phyloP scores from a whole-genome alignment of 371 early-diverging fungal species.

The Haplosporangium sp. region DNA sequence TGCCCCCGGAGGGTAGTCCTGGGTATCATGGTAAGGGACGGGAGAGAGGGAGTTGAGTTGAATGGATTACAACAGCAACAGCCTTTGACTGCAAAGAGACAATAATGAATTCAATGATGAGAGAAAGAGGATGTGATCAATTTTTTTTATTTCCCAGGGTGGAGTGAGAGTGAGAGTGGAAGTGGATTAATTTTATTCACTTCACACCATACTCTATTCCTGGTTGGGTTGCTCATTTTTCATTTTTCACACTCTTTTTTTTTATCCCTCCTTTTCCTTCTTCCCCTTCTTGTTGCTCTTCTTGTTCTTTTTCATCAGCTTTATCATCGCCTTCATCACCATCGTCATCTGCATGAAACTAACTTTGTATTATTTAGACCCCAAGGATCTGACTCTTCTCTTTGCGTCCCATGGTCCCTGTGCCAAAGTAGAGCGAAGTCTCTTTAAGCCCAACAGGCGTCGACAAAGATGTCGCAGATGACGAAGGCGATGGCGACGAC shows the following conservation, averaged over 20 bases:
- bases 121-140: neutral
- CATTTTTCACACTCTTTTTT: neutral
- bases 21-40: slow-evolving; percentile 14
- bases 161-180: neutral
- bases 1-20: slow-evolving; percentile 15
- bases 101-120: neutral
- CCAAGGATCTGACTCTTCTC: slow-evolving; percentile 13
- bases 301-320: neutral
- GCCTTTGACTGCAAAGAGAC: neutral
- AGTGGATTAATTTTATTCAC: too few relatives aligned
- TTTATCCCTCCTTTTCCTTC: neutral
- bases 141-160: neutral
- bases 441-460: slow-evolving; percentile 5
- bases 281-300: too few relatives aligned
- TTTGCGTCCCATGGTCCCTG: slow-evolving; percentile 3
- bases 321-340: neutral
- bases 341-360: neutral
- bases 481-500: neutral
- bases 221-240: too few relatives aligned
- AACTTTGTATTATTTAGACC: slow-evolving; percentile 3
- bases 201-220: too few relatives aligned
- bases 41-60: neutral
- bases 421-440: slow-evolving; percentile 17
- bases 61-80: neutral
- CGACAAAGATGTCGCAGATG: neutral